Conservation (phyloP, 345 rosid species). For the Corymbia maculata region DNA sequence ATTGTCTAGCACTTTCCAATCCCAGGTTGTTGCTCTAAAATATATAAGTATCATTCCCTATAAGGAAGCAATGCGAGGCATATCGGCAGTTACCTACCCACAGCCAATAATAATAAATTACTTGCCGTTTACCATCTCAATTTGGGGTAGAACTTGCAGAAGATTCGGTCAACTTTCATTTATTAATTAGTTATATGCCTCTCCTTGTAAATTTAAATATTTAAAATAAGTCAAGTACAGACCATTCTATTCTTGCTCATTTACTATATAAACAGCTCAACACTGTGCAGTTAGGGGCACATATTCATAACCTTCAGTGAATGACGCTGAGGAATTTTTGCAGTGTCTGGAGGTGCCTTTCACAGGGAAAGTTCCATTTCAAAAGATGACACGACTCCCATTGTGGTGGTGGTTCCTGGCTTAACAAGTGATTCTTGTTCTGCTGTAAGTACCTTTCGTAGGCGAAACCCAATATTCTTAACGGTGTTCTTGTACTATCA, state of each 20-base stretch:
- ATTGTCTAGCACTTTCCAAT: neutral
- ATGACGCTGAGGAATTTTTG: neutral
- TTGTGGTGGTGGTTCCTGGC: slow-evolving; percentile 38
- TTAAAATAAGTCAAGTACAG: neutral
- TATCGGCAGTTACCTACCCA: neutral
- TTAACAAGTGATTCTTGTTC: slow-evolving; percentile 44
- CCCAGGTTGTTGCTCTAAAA: neutral
- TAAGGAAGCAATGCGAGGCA: neutral
- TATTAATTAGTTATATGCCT: neutral
- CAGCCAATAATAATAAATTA: neutral
- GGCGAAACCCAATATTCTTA: neutral
- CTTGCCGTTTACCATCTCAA: neutral
- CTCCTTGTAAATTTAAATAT: neutral
- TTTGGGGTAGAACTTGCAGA: neutral
- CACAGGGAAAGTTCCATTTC: slow-evolving; percentile 1
- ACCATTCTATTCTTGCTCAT: neutral
- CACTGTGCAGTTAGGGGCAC: neutral
- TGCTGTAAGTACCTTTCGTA: slow-evolving; percentile 15
- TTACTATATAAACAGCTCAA: neutral
- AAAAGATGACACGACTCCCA: slow-evolving; percentile 20
- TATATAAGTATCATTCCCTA: neutral
- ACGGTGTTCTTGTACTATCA: neutral
- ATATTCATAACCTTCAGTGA: neutral
- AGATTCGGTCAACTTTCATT: neutral
- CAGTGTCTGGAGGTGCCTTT: slow-evolving; percentile 12